phyloP scores from a whole-genome alignment of 495 filamentous ascomycete species.

The Apodospora peruviana region DNA sequence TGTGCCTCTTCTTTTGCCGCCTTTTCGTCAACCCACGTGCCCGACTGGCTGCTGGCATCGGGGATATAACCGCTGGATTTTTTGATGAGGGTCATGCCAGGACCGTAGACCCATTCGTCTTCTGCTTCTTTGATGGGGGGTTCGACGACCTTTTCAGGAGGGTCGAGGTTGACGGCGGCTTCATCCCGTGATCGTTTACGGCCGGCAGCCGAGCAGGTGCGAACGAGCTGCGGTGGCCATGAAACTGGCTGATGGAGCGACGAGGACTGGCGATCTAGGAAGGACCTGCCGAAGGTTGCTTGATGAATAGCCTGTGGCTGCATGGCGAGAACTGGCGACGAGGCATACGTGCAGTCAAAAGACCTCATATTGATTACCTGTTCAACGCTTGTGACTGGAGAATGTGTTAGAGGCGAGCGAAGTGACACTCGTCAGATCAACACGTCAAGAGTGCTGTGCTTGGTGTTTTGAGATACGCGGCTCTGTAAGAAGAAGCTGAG shows the following conservation, averaged over 20 bases:
- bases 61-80: slow-evolving; percentile 55
- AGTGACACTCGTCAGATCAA: slow-evolving; percentile 19
- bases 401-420: slow-evolving; percentile 18
- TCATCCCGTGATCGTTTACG: slow-evolving; percentile 64
- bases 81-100: slow-evolving; percentile 73
- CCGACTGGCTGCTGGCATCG: slow-evolving; percentile 67
- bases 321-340: slow-evolving; percentile 49
- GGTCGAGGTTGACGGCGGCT: slow-evolving; percentile 52
- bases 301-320: slow-evolving; percentile 41
- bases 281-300: slow-evolving; percentile 37
- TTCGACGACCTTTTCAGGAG: slow-evolving; percentile 39
- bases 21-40: slow-evolving; percentile 72
- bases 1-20: slow-evolving; percentile 39
- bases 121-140: slow-evolving; percentile 43
- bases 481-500: slow-evolving; percentile 1
- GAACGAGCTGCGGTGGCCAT: slow-evolving; percentile 21
- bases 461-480: neutral
- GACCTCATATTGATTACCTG: slow-evolving; percentile 40
- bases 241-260: slow-evolving; percentile 34
- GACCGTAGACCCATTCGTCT: slow-evolving; percentile 59
- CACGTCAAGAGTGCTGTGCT: slow-evolving; percentile 10
- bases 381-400: slow-evolving; percentile 22
- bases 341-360: slow-evolving; percentile 39
- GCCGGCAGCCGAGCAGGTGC: slow-evolving; percentile 36
- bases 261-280: slow-evolving; percentile 34